Percentiles rank a stretch among this genome's conserved stretches.
phyloP scores from a whole-genome alignment of 371 early-diverging fungal species.

The Amoeboaphelidium protococcarum region DNA sequence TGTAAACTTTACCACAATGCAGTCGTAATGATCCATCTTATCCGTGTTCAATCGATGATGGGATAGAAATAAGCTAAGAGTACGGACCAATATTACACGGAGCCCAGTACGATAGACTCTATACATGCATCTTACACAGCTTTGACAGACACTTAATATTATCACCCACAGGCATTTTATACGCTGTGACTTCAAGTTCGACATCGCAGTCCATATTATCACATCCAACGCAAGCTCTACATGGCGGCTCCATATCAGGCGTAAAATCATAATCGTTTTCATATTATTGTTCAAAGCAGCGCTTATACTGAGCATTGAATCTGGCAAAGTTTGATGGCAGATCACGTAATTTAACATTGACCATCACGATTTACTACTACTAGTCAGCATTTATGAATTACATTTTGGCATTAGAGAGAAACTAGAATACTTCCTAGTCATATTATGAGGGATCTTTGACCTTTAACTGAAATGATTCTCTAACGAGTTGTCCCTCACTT shows the following conservation, averaged over 20 bases:
- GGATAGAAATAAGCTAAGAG: not conserved
- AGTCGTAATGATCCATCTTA: no score
- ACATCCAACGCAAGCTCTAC: conserved; percentile 27
- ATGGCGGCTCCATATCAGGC: conserved; percentile 28
- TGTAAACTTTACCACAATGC: not conserved
- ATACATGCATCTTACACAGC: conserved; percentile 26
- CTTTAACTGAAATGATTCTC: no score
- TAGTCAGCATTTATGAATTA: no score
- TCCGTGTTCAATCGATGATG: no score
- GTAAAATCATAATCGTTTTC: not conserved
- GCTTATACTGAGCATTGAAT: no score
- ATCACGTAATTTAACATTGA: no score
- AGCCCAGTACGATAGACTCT: conserved; percentile 57
- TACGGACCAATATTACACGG: not conserved
- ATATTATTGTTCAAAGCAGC: not conserved
- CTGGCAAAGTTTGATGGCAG: no score
- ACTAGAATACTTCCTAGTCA: no score
- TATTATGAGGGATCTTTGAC: no score
- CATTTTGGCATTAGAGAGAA: no score
- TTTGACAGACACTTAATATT: not conserved
- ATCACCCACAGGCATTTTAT: not conserved
- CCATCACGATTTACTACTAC: no score
- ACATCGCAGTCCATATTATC: not conserved
- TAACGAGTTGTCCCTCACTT: no score
- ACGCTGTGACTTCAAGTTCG: not conserved